Base-by-base conservation (phyloP, 768 basidiomycete genomes). In the Ramaria sp. region DNA sequence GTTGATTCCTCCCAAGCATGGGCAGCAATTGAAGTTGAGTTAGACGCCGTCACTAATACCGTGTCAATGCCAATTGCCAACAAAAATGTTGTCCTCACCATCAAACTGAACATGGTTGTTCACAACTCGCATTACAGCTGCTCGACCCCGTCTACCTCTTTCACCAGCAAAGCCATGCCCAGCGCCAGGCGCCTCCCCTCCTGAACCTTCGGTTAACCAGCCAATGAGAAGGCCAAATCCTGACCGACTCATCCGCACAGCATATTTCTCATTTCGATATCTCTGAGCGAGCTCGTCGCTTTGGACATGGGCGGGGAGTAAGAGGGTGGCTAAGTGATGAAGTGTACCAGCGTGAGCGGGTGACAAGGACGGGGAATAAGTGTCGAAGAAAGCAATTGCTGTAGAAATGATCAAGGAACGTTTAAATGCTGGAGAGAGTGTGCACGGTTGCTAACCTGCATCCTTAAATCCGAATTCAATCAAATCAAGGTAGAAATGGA, bases 401-500 rank as follows among this genome's bases (percentile, higher is more conserved):
- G 61, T 37, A 58, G 51, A 54, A 6, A 20, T 27, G 27, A 11
- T 49, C 34, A 37, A 10, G 27, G 9, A 9, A 37, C 34, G 13
- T 2, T 37, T 10, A 49, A 24, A 27, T 33, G 9, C 48, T 19
- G 33, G 1, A 22, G 43, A 15, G 54, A 19, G 34, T 38, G n/a
- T 54, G 11, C 55, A 41, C 47, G 9, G 34, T 37, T 42, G 51
- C 84, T 60, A 66, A 87, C 94, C 94, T 61, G 93, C 88, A 66
- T 91, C 88, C 66, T 88, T 85, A 69, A 89, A 91, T 10, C 91
- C 92, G 51, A 85, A 83, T 63, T 92, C 86, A 48, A 98, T 83
- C 50, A 99, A 78, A 68, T 97, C 95, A 31, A 99, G 76, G 69
- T 95, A 97, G 67, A 97, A 97, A 70, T 99, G 92, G 51, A 89